These are phyloP conservation scores for Gaillardinia entomophila DNA, from an alignment of 805 yeast species.

Conservation along the genomic window DNA sequence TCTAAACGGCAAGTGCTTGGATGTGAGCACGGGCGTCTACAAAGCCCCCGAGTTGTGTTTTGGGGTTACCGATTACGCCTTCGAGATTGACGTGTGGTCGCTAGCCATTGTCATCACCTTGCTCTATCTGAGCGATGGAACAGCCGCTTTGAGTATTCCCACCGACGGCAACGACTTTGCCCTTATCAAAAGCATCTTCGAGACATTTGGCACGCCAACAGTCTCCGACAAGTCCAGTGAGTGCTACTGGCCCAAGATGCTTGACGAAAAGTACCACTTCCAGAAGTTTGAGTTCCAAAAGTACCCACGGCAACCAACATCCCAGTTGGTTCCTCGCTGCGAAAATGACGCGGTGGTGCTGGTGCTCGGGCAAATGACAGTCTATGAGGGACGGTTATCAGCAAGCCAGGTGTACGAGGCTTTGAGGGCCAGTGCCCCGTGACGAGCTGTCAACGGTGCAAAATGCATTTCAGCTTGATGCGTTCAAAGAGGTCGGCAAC, in stretches of 20 bases:
- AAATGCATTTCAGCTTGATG: too few species aligned
- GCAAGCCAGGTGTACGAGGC: background rate
- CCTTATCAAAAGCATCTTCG: constrained; percentile 49
- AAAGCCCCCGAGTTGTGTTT: constrained; percentile 72
- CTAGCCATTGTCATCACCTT: constrained; percentile 57
- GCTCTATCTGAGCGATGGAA: constrained; percentile 32
- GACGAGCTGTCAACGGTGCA: background rate
- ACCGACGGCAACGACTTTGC: constrained; percentile 48
- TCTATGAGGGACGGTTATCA: constrained; percentile 3
- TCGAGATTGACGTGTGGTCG: constrained; percentile 67
- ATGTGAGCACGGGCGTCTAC: constrained; percentile 61
- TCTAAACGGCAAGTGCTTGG: constrained; percentile 37
- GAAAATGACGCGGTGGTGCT: constrained; percentile 4
- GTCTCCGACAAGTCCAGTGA: constrained; percentile 6
- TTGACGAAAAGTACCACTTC: constrained; percentile 22
- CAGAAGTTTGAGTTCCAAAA: constrained; percentile 16
- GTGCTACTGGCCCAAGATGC: constrained; percentile 33
- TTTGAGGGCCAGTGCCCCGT: background rate
- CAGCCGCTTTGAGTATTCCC: constrained; percentile 26
- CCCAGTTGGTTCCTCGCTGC: constrained; percentile 32
- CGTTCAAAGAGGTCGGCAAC: too few species aligned
- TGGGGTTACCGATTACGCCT: constrained; percentile 49
- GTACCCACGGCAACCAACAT: constrained; percentile 9
- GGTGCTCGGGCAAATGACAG: constrained; percentile 7
- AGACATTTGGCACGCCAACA: constrained; percentile 61